These are phyloP conservation scores for Populus tremula DNA, from an alignment of 345 rosid species.

Conservation along the genomic window DNA sequence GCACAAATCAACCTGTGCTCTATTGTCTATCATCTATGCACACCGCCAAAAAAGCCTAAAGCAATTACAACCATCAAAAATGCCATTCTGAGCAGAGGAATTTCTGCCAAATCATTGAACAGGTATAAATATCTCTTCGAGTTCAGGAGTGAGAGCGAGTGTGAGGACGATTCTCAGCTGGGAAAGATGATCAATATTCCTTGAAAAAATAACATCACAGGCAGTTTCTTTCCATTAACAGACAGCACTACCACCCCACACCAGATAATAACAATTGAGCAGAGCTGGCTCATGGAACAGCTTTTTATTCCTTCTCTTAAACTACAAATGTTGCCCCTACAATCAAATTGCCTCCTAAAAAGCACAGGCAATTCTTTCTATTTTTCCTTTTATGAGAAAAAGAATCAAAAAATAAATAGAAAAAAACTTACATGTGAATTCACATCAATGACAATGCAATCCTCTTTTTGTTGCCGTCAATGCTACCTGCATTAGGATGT, in stretches of 20 bases:
- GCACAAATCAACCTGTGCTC: not conserved
- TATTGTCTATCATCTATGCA: not conserved
- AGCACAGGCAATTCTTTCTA: constrained; percentile 6
- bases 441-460: constrained; percentile 20
- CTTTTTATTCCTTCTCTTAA: constrained; percentile 4
- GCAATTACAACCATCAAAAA: not conserved
- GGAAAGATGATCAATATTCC: not conserved
- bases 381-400: not conserved
- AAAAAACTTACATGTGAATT: constrained; percentile 27
- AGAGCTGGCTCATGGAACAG: not conserved
- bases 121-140: not conserved
- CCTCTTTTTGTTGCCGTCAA: constrained; percentile 21
- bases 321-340: constrained; percentile 6
- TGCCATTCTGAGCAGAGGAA: not conserved
- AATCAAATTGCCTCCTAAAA: constrained; percentile 31
- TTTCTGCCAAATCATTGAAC: not conserved
- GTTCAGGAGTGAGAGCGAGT: too few species aligned
- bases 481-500: constrained; percentile 21
- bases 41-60: not conserved
- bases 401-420: constrained; percentile 2
- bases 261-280: not conserved
- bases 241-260: not conserved
- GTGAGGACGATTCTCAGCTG: not conserved
- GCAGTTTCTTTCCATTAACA: not conserved
- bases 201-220: too few species aligned